Evolutionary conservation across 2,329 filamentous ascomycete genomes (phyloP).

Genomic region (Aspergillus pseudoglaucus): DNA sequence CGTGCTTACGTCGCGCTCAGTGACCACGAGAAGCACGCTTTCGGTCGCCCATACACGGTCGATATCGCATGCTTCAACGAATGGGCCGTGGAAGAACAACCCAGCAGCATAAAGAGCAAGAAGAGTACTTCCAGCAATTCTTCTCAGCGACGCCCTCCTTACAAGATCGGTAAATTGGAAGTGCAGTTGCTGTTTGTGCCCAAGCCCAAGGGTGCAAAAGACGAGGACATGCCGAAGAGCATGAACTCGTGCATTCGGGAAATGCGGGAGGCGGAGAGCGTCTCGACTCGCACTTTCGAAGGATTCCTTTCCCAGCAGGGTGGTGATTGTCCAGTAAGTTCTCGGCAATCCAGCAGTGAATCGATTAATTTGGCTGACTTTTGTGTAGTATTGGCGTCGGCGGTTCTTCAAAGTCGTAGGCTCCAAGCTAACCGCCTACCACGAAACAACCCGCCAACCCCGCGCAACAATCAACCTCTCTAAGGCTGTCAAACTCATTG

Average conservation of each 20-base stretch:
- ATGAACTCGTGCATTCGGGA: slow-evolving; percentile 96
- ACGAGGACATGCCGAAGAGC: slow-evolving; percentile 98
- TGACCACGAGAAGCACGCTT: slow-evolving; percentile 83
- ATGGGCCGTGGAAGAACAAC: slow-evolving; percentile 84
- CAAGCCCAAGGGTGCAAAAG: slow-evolving; percentile 74
- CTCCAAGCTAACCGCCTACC: slow-evolving; percentile 87
- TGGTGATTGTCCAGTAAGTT: slow-evolving; percentile 88
- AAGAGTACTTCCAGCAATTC: slow-evolving; percentile 55
- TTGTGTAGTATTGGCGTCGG: slow-evolving; percentile 83
- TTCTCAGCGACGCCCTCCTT: slow-evolving; percentile 71
- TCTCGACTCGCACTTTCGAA: slow-evolving; percentile 72
- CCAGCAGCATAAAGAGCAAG: slow-evolving; percentile 93
- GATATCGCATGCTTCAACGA: slow-evolving; percentile 97
- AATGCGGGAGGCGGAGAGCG: slow-evolving; percentile 81
- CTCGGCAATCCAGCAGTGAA: background rate
- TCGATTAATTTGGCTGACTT: background rate
- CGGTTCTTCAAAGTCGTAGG: slow-evolving; percentile 94
- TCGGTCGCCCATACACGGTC: slow-evolving; percentile 77
- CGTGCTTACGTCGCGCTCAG: slow-evolving; percentile 90
- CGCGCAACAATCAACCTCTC: slow-evolving; percentile 94
- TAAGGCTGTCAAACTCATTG: slow-evolving; percentile 87
- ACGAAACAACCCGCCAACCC: slow-evolving; percentile 90
- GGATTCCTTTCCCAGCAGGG: slow-evolving; percentile 92
- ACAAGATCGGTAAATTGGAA: slow-evolving; percentile 90
- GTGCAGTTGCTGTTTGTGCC: slow-evolving; percentile 92